Evolutionary conservation across 1,284 basidiomycete genomes (phyloP).

Genomic region (Ceratobasidium sp.): DNA sequence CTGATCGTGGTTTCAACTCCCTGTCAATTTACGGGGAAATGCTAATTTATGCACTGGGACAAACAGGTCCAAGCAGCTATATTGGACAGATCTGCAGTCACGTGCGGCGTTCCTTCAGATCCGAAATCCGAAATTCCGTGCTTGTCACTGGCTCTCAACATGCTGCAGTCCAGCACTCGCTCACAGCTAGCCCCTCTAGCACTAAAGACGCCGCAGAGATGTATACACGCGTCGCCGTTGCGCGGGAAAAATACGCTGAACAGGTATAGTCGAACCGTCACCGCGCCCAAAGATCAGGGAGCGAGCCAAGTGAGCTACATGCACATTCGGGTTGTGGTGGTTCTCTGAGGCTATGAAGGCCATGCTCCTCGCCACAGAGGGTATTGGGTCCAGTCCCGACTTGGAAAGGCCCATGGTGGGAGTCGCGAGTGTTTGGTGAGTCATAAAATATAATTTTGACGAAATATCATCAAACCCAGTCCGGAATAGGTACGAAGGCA

Average conservation of each 20-base stretch:
- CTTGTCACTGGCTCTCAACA: slow-evolving; percentile 35
- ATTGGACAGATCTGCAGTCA: slow-evolving; percentile 23
- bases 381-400: slow-evolving; percentile 79
- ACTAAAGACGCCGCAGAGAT: slow-evolving; percentile 6
- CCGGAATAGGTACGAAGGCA: slow-evolving; percentile 83
- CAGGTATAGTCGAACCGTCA: slow-evolving; percentile 83
- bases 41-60: slow-evolving; percentile 16
- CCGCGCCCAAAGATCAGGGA: slow-evolving; percentile 91
- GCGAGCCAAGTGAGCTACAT: slow-evolving; percentile 79
- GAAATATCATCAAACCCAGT: slow-evolving; percentile 45
- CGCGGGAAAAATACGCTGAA: slow-evolving; percentile 64
- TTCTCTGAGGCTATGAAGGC: slow-evolving; percentile 64
- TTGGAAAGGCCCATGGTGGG: slow-evolving; percentile 96
- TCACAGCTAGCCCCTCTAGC: slow-evolving; percentile 18
- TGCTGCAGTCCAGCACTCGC: slow-evolving; percentile 32
- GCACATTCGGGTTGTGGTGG: slow-evolving; percentile 1
- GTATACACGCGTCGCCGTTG: slow-evolving; percentile 29
- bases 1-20: background rate
- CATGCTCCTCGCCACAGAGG: slow-evolving; percentile 96
- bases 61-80: slow-evolving; percentile 9
- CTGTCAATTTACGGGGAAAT: slow-evolving; percentile 29
- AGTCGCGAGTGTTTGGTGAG: slow-evolving; percentile 92
- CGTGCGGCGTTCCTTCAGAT: slow-evolving; percentile 10
- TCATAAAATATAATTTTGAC: slow-evolving; percentile 46
- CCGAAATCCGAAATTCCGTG: slow-evolving; percentile 40